Base-by-base conservation (phyloP, 2,329 filamentous ascomycete genomes). In the Ceratocystis albifundus region DNA sequence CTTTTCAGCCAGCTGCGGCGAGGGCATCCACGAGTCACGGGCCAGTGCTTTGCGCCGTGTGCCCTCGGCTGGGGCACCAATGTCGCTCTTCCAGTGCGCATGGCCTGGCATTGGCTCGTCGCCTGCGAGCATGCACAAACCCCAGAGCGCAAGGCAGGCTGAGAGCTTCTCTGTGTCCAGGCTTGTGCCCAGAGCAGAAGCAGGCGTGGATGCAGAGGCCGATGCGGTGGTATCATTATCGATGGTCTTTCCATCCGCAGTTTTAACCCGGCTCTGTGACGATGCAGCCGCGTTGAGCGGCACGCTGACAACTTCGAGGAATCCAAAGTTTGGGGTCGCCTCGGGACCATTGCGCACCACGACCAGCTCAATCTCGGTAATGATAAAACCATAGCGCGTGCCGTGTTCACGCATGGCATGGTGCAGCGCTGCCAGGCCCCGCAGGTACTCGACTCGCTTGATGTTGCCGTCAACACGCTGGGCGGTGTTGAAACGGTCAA, bases 311-410 rank as follows among this genome's bases (percentile, higher is more conserved):
- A 96, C 82, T 75, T 97, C 92, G 4, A 96, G 79, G 75, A 87
- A 90, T n/a, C 93, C 92, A 73, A 96, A 96, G 74, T 90, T 86
- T 0, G 92, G 92, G 0, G 85, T 85, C 50, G 80, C 77, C 72
- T 81, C 87, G 71, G 74, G 83, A 64, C 92, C 91, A 70, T 88
- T 89, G 72, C 92, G 89, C 0, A 96, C 90, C 71, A 94, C 86
- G 48, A 96, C 87, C 7, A 96, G 85, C 77, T 97, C 93, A 71
- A 96, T 96, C 77, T 96, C 93, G 0, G 90, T 96, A 73, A 96
- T 85, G 75, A 97, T 93, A 80, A 96, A 97, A 65, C 93, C 93
- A 75, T 96, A 97, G 68, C 93, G 87, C 74, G 90, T 95, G 70
- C 87, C 86, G 77, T 96, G 89, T 77, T 96, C 90, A 75, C 93